Base-by-base conservation (phyloP, 352 stramenopile genomes). In the Pythium dissotocum region DNA sequence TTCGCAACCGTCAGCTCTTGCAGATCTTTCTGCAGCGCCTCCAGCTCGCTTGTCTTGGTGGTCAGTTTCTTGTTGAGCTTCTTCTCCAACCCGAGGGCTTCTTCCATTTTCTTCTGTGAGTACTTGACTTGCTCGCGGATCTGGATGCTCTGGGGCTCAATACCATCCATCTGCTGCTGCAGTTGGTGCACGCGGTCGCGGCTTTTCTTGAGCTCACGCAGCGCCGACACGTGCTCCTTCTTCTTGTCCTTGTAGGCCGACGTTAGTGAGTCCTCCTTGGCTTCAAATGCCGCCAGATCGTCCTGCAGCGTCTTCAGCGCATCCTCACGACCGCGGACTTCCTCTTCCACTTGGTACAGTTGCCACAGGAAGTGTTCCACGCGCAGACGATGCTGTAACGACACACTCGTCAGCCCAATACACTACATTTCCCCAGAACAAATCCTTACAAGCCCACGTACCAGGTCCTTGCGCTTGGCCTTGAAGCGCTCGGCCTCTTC, bases 311-410 rank as follows among this genome's bases (percentile, higher is more conserved):
- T 56, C 21, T 80, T 79, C 12, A 97, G 77, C 3, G 80, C 69
- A 28, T 94, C 92, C 66, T 97, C 90, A 44, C 93, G 85, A 30
- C 89, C 72, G 21, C 90, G 79, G 3, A 97, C 79, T 46, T 98
- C 91, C 14, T 92, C 81, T 63, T 99, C 80, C 24, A 98, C 87
- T 72, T 99, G 95, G 55, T 94, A 98, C 24, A 99, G 80, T 65
- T 98, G 91, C 97, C 96, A 99, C 42, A 99, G 77, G 62, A 98
- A 99, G 70, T 97, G 94, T 64, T 99, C 90, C 0, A 91, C 88
- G 32, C 94, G 84, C 4, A 98, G 63, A 21, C 85, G 62, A 69
- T 81, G 81, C 85, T 93, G 28, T 16, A 24, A n/a, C n/a, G 7
- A 58, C 16, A 9, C 30, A 63, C 2, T 40, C 38, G 13, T 30